Conservation (phyloP, 2,329 filamentous ascomycete species). For the Dactylellina parvicollis region DNA sequence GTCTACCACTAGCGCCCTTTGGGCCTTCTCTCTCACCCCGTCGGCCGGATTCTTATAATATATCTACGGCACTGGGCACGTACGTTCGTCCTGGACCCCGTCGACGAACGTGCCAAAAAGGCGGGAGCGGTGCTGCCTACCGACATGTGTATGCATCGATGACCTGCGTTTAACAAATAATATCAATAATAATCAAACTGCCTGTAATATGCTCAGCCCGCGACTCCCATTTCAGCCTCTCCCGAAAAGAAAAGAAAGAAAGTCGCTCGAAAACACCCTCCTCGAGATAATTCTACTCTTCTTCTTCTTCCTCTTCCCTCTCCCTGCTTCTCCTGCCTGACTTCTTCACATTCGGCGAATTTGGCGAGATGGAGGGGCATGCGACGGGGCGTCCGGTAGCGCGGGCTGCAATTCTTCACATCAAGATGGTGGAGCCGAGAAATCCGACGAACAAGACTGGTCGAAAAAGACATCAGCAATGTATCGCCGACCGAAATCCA, state of each 20-base stretch:
- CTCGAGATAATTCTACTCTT: neutral
- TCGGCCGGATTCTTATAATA: too few relatives aligned
- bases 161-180: too few relatives aligned
- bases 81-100: too few relatives aligned
- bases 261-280: neutral
- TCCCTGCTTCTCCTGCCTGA: neutral
- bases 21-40: too few relatives aligned
- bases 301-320: neutral
- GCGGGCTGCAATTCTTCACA: slow-evolving; percentile 19
- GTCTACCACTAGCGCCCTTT: neutral
- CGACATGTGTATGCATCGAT: too few relatives aligned
- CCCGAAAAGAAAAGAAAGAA: too few relatives aligned
- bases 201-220: slow-evolving; percentile 22
- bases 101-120: too few relatives aligned
- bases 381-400: slow-evolving; percentile 33
- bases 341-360: slow-evolving; percentile 37
- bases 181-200: too few relatives aligned
- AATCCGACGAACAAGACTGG: slow-evolving; percentile 1
- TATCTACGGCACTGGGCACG: too few relatives aligned
- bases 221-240: too few relatives aligned
- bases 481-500: slow-evolving; percentile 21
- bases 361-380: slow-evolving; percentile 47
- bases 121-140: too few relatives aligned
- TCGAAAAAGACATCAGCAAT: slow-evolving; percentile 1
- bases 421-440: slow-evolving; percentile 39